These are phyloP conservation scores for Fagopyrum tataricum DNA, from an alignment of 148 eudicot species.

Conservation along the genomic window DNA sequence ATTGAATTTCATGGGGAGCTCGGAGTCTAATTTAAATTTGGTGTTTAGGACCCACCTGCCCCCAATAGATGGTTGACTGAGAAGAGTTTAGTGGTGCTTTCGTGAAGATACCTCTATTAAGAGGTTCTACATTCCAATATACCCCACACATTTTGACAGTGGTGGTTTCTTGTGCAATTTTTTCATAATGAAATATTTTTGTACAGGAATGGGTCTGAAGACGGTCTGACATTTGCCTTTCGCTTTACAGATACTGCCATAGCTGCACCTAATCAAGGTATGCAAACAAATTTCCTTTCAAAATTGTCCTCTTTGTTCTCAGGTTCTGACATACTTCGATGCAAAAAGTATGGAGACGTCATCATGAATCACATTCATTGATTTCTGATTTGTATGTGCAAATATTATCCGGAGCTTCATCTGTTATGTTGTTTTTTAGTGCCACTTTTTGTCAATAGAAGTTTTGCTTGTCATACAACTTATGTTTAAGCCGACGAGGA, in stretches of 20 bases:
- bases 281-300: slow-evolving; percentile 10
- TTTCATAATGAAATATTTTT: slow-evolving; percentile 14
- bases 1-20: not conserved
- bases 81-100: not conserved
- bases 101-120: not conserved
- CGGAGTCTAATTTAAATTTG: not conserved
- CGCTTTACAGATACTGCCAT: slow-evolving; percentile 82
- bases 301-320: not conserved
- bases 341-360: no score
- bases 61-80: not conserved
- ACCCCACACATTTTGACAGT: not conserved
- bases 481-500: not conserved
- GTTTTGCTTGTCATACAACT: not conserved
- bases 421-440: not conserved
- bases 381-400: not conserved
- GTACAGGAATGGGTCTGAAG: slow-evolving; percentile 81
- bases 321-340: no score
- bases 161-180: slow-evolving; percentile 7
- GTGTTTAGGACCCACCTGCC: not conserved
- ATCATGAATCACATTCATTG: no score
- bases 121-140: not conserved
- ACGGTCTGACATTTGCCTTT: slow-evolving; percentile 89
- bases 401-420: slow-evolving; percentile 6
- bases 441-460: not conserved
- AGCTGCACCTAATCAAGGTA: slow-evolving; percentile 85